Percentiles rank a stretch among this genome's conserved stretches.
These are phyloP conservation scores for Umbelopsis ramanniana DNA, from an alignment of 192 early-diverging fungal genomes.

Conservation along the genomic window DNA sequence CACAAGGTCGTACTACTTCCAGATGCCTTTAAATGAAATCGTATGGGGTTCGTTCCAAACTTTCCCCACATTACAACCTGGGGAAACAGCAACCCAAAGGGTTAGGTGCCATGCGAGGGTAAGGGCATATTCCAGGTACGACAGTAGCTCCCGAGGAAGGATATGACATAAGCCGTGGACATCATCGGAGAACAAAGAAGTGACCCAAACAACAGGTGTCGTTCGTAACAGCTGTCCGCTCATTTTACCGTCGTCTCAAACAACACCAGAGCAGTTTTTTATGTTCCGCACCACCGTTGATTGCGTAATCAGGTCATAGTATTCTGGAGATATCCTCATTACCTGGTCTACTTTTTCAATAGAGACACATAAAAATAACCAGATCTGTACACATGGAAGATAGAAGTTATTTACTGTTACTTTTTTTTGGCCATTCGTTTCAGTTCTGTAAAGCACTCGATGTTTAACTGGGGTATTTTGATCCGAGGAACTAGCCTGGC, in stretches of 20 bases:
- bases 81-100: not conserved
- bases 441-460: not conserved
- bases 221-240: not conserved
- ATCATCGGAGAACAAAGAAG: not conserved
- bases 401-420: not conserved
- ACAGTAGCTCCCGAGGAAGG: not conserved
- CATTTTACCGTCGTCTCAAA: not conserved
- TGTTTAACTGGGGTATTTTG: slow-evolving; percentile 3
- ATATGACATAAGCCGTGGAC: not conserved
- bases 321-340: not conserved
- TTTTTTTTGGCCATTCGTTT: not conserved
- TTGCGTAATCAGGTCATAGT: not conserved
- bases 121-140: not conserved
- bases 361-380: too few relatives aligned
- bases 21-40: not conserved
- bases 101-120: not conserved
- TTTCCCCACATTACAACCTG: slow-evolving; percentile 2
- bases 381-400: too few relatives aligned
- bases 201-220: not conserved
- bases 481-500: slow-evolving; percentile 5
- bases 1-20: not conserved
- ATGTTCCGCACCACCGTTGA: not conserved
- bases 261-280: not conserved
- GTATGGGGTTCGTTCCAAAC: not conserved
- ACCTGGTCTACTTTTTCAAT: too few relatives aligned